Evolutionary conservation across 495 filamentous ascomycete species (phyloP).

Genomic region (Penicillium samsonianum): DNA sequence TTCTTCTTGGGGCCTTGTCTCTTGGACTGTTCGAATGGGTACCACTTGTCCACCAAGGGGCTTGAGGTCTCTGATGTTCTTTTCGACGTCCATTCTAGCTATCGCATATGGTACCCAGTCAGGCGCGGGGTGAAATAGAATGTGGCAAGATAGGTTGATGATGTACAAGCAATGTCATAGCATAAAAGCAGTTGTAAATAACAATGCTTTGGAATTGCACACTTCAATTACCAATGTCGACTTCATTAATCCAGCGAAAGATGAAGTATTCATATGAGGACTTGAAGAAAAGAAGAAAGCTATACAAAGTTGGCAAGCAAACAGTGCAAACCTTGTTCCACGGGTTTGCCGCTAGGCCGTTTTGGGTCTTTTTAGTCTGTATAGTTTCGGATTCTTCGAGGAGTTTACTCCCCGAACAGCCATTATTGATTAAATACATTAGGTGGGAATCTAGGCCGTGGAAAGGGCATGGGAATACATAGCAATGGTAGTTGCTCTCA

Average conservation of each 20-base stretch:
- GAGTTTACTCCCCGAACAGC: not conserved
- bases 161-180: not conserved
- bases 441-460: not conserved
- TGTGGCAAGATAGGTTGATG: not conserved
- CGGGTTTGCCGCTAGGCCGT: not conserved
- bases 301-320: conserved; percentile 12
- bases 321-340: conserved; percentile 2
- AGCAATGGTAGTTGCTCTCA: not conserved
- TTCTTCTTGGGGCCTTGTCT: conserved; percentile 41
- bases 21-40: conserved; percentile 45
- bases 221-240: not conserved
- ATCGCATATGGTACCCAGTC: not conserved
- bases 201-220: not conserved
- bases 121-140: conserved; percentile 2
- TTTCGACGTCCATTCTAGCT: conserved; percentile 29
- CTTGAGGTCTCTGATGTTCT: conserved; percentile 25
- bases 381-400: not conserved
- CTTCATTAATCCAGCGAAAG: not conserved
- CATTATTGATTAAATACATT: not conserved
- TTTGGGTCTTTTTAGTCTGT: not conserved
- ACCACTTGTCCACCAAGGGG: conserved; percentile 36
- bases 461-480: not conserved
- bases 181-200: not conserved
- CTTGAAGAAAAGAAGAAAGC: not conserved
- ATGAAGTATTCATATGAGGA: not conserved